These are phyloP conservation scores for Talaromyces marneffei DNA, from an alignment of 2,329 filamentous ascomycete genomes.

Conservation along the genomic window DNA sequence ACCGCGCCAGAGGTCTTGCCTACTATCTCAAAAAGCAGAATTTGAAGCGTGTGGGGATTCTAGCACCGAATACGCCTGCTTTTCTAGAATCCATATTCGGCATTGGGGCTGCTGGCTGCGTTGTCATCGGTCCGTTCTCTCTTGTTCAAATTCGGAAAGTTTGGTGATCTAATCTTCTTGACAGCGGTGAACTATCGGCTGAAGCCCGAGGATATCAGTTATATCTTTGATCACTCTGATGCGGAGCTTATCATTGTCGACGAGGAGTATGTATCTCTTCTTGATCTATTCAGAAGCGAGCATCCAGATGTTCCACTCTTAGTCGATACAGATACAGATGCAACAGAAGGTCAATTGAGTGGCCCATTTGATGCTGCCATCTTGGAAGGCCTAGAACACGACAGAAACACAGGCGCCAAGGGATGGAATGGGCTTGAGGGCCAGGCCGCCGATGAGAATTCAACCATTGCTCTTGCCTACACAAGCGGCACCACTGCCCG, in stretches of 20 bases:
- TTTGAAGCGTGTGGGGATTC: slow-evolving; percentile 72
- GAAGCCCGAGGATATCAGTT: slow-evolving; percentile 77
- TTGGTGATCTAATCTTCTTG: not conserved
- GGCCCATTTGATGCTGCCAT: slow-evolving; percentile 82
- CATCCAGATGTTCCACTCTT: slow-evolving; percentile 65
- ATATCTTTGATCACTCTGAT: slow-evolving; percentile 83
- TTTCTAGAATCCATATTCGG: slow-evolving; percentile 89
- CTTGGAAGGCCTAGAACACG: slow-evolving; percentile 69
- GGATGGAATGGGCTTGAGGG: slow-evolving; percentile 74
- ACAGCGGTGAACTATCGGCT: slow-evolving; percentile 64
- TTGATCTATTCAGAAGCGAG: slow-evolving; percentile 58
- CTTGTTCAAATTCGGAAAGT: not conserved
- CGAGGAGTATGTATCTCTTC: slow-evolving; percentile 65
- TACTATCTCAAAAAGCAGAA: slow-evolving; percentile 76
- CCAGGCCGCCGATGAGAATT: slow-evolving; percentile 69
- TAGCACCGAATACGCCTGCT: slow-evolving; percentile 88
- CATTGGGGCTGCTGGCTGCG: slow-evolving; percentile 71
- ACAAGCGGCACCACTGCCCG: slow-evolving; percentile 87
- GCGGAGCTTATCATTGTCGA: slow-evolving; percentile 86
- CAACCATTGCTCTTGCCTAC: slow-evolving; percentile 80
- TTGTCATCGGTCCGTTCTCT: slow-evolving; percentile 58
- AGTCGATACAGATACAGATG: slow-evolving; percentile 79
- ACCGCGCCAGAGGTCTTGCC: slow-evolving; percentile 78
- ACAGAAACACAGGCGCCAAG: slow-evolving; percentile 56
- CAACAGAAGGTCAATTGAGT: slow-evolving; percentile 63